Evolutionary conservation across 1,284 basidiomycete genomes (phyloP).

Genomic region (Ceratobasidium sp.): DNA sequence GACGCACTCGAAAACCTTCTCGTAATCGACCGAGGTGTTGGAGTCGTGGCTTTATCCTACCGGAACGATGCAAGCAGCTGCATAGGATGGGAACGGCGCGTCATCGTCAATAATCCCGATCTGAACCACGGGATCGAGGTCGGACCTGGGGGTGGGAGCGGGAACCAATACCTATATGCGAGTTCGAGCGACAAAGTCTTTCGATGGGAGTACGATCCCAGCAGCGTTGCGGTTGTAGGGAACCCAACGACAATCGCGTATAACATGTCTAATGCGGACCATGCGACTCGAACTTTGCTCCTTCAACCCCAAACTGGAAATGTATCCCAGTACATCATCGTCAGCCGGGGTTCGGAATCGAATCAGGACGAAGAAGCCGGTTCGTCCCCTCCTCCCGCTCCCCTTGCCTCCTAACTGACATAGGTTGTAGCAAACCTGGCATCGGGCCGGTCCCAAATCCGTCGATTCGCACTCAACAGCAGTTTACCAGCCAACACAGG

Average conservation of each 20-base stretch:
- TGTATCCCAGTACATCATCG: slow-evolving; percentile 49
- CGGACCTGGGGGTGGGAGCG: slow-evolving; percentile 51
- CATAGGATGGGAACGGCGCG: slow-evolving; percentile 59
- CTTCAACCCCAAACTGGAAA: slow-evolving; percentile 53
- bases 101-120: slow-evolving; percentile 58
- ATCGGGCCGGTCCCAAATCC: slow-evolving; percentile 62
- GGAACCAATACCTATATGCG: slow-evolving; percentile 50
- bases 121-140: slow-evolving; percentile 64
- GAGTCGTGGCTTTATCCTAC: slow-evolving; percentile 59
- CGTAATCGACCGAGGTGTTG: slow-evolving; percentile 62
- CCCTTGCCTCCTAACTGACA: background rate
- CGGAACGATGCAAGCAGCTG: slow-evolving; percentile 47
- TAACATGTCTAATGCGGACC: slow-evolving; percentile 58
- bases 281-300: slow-evolving; percentile 60
- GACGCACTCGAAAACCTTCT: slow-evolving; percentile 60
- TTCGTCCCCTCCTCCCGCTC: background rate
- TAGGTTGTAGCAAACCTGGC: slow-evolving; percentile 45
- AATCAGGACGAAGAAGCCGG: slow-evolving; percentile 63
- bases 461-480: slow-evolving; percentile 52
- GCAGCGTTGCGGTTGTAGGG: slow-evolving; percentile 46
- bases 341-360: slow-evolving; percentile 60
- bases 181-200: slow-evolving; percentile 34
- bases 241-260: slow-evolving; percentile 53
- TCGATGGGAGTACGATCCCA: slow-evolving; percentile 37
- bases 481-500: slow-evolving; percentile 15